phyloP scores from a whole-genome alignment of 2,329 filamentous ascomycete species.

The Claviceps spartinae region DNA sequence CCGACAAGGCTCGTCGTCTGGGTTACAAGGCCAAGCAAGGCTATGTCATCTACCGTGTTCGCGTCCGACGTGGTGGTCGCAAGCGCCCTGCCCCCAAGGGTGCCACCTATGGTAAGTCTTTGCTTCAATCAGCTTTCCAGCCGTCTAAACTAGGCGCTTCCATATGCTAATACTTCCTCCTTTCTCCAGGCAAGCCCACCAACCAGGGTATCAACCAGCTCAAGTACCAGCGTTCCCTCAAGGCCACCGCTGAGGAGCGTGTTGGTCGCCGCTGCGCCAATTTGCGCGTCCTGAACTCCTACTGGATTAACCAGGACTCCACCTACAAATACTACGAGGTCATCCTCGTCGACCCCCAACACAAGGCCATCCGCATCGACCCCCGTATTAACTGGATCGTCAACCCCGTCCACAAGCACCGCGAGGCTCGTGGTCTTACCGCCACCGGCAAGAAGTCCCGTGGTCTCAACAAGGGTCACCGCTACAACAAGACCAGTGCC shows the following conservation, averaged over 20 bases:
- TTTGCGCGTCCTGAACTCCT: conserved; percentile 98
- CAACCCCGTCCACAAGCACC: conserved; percentile 99
- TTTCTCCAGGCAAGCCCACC: conserved; percentile 81
- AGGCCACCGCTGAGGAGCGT: conserved; percentile 97
- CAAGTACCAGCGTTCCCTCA: conserved; percentile 99
- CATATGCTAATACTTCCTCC: not conserved
- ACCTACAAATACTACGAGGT: conserved; percentile 99
- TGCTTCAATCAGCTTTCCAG: not conserved
- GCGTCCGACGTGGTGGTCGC: conserved; percentile 95
- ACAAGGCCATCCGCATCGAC: conserved; percentile 99
- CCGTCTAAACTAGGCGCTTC: not conserved
- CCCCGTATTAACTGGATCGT: conserved; percentile 99
- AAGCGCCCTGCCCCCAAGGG: conserved; percentile 95
- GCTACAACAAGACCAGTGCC: conserved; percentile 95
- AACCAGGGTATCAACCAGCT: conserved; percentile 99
- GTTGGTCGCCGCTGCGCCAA: conserved; percentile 98
- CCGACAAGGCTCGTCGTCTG: conserved; percentile 99
- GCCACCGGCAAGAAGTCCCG: conserved; percentile 99
- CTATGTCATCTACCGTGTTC: conserved; percentile 99
- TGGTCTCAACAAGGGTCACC: conserved; percentile 98
- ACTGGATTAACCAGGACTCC: conserved; percentile 99
- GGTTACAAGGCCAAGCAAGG: conserved; percentile 99
- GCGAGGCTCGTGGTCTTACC: conserved; percentile 92
- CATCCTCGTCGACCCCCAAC: conserved; percentile 98
- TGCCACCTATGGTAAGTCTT: conserved; percentile 82